Evolutionary conservation across 257 asterid genomes (phyloP).

Genomic region (Coffea eugenioides): DNA sequence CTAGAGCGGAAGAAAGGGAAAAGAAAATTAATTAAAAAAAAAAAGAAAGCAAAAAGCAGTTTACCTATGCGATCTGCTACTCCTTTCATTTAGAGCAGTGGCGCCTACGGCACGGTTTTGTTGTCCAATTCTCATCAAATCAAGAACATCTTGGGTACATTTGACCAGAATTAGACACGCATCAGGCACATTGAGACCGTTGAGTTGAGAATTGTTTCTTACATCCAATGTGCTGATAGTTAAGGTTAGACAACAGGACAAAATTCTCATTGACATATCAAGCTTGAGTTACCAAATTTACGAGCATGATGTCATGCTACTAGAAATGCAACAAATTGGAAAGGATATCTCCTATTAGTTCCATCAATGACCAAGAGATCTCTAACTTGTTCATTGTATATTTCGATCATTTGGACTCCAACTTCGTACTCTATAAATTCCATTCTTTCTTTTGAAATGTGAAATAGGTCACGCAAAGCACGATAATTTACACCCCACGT

Average conservation of each 20-base stretch:
- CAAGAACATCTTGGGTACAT: constrained; percentile 87
- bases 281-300: neutral
- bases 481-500: constrained; percentile 96
- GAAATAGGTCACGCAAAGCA: constrained; percentile 76
- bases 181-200: constrained; percentile 93
- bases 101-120: constrained; percentile 88
- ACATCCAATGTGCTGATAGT: constrained; percentile 67
- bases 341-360: constrained; percentile 81
- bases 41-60: neutral
- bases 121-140: constrained; percentile 78
- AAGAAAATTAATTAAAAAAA: no score
- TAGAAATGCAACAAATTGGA: constrained; percentile 7
- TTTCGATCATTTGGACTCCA: constrained; percentile 91
- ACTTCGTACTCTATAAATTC: constrained; percentile 72
- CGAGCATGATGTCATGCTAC: neutral
- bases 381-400: constrained; percentile 94
- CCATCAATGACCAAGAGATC: constrained; percentile 84
- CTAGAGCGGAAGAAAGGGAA: neutral
- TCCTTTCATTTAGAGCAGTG: constrained; percentile 82
- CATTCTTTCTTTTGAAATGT: constrained; percentile 56
- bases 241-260: constrained; percentile 42
- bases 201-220: constrained; percentile 83
- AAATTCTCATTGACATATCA: neutral
- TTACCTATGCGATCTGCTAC: constrained; percentile 94
- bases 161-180: constrained; percentile 74